Base-by-base conservation (phyloP, 2,329 filamentous ascomycete species). In the Colletotrichum shisoi region DNA sequence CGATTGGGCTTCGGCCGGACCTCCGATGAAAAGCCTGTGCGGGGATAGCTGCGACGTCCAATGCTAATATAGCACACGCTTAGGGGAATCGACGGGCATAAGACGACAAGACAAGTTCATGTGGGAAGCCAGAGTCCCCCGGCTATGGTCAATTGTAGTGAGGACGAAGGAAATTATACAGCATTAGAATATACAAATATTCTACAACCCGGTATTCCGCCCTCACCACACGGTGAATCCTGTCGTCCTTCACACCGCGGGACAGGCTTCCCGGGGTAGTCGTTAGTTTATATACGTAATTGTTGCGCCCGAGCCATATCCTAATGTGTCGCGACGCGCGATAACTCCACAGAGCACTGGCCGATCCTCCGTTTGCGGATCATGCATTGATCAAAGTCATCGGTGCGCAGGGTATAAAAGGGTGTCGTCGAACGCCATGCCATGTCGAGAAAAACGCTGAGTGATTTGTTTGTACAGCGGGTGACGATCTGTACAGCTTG, bases 101-200 rank as follows among this genome's bases (percentile, higher is more conserved):
- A 21, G 21, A 37, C 3, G 27, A 27, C 24, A 9, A 21, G 9
- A 27, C 27, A 51, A 3, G 6, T 11, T 39, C 7, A 17, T 11
- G 17, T 12, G 24, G 48, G 15, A 31, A 53, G 46, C 46, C 46
- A 31, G 17, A 21, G 17, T 52, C 8, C 46, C 53, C 48, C 45
- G 19, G 37, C 39, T 56, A 15, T 27, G 49, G 34, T 39, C 21
- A 58, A 58, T 48, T 39, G 42, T 31, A 39, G 44, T 24, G 27
- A 48, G 51, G 42, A 58, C 56, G 31, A 37, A 58, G 72, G 64
- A 73, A 76, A 76, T 77, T 78, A 78, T 76, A 77, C 75, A 77
- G 74, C 75, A 78, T 72, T 74, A 76, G 72, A 77, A 77, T 76
- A 75, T 75, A 74, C 72, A 72, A 62, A 46, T 71, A 70, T 69